These are phyloP conservation scores for Volvariella surrecta DNA, from an alignment of 1,284 basidiomycete species.

Conservation along the genomic window DNA sequence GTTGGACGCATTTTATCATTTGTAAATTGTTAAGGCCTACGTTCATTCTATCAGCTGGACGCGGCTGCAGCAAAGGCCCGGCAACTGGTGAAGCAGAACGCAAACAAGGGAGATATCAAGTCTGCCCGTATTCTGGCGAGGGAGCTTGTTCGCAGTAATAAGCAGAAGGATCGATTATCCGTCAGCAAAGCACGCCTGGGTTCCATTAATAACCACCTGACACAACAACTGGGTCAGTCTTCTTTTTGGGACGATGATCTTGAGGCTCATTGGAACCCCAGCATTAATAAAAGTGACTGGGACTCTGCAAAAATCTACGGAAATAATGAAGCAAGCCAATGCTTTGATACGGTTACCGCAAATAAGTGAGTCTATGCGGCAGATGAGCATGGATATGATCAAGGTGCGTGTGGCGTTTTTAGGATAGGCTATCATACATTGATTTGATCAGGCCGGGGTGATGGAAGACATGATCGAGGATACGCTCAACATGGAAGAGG, in stretches of 20 bases:
- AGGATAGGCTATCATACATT: not conserved
- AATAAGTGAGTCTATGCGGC: constrained; percentile 87
- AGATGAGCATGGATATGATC: constrained; percentile 99
- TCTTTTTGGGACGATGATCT: not conserved
- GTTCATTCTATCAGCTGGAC: constrained; percentile 58
- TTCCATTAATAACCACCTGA: constrained; percentile 86
- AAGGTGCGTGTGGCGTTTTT: constrained; percentile 48
- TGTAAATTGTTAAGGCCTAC: constrained; percentile 3
- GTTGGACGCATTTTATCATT: constrained; percentile 37
- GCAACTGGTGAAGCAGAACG: constrained; percentile 82
- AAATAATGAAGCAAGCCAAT: constrained; percentile 99
- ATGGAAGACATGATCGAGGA: constrained; percentile 94
- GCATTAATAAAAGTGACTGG: constrained; percentile 98
- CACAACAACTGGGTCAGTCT: constrained; percentile 86
- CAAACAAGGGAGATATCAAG: constrained; percentile 87
- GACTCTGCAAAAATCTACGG: constrained; percentile 92
- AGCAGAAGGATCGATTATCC: constrained; percentile 89
- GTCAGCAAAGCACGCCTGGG: constrained; percentile 91
- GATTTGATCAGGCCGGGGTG: constrained; percentile 65
- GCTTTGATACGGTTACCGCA: constrained; percentile 88
- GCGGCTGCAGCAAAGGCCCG: constrained; percentile 76
- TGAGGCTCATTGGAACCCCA: constrained; percentile 25
- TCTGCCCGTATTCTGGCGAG: constrained; percentile 86
- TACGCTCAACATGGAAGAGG: constrained; percentile 80
- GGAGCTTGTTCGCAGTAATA: constrained; percentile 92